Conservation (phyloP, 345 rosid genomes). For the Linum trigynum region DNA sequence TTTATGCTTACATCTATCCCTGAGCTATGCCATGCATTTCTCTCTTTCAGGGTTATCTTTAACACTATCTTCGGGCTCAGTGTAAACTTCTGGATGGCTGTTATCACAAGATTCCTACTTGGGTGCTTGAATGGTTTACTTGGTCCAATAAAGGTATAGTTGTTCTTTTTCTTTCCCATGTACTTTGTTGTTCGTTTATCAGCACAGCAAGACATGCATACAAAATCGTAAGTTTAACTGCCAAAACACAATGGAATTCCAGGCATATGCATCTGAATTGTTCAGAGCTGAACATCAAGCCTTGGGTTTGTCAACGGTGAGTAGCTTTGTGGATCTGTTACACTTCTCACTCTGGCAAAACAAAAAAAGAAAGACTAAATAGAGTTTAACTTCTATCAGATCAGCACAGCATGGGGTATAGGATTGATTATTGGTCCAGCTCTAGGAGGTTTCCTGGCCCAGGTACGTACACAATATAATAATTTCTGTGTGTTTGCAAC, state of each 20-base stretch:
- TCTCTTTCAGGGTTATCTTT: conserved; percentile 39
- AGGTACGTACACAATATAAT: conserved; percentile 27
- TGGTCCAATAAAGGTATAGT: conserved; percentile 51
- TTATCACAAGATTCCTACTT: conserved; percentile 48
- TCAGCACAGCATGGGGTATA: conserved; percentile 70
- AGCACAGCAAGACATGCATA: neutral
- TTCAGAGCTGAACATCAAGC: conserved; percentile 55
- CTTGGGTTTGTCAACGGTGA: conserved; percentile 65
- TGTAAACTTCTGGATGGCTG: conserved; percentile 59
- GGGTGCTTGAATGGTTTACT: conserved; percentile 56
- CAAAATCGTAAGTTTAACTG: neutral
- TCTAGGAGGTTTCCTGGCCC: conserved; percentile 75
- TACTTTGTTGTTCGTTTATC: neutral
- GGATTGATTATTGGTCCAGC: conserved; percentile 79
- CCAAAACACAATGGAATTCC: conserved; percentile 9
- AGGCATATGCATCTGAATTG: conserved; percentile 86
- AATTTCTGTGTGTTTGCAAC: too few species aligned
- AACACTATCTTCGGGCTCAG: conserved; percentile 63
- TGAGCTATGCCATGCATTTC: neutral
- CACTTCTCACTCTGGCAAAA: neutral
- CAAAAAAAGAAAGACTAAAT: neutral
- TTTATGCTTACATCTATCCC: neutral
- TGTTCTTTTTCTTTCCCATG: neutral
- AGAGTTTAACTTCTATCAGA: conserved; percentile 23
- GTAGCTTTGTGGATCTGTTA: conserved; percentile 14